A percentile compares a stretch with the other conserved stretches of the same genome.
These are phyloP conservation scores for Flaveria sonorensis DNA, from an alignment of 129 eudicot species.

Conservation along the genomic window DNA sequence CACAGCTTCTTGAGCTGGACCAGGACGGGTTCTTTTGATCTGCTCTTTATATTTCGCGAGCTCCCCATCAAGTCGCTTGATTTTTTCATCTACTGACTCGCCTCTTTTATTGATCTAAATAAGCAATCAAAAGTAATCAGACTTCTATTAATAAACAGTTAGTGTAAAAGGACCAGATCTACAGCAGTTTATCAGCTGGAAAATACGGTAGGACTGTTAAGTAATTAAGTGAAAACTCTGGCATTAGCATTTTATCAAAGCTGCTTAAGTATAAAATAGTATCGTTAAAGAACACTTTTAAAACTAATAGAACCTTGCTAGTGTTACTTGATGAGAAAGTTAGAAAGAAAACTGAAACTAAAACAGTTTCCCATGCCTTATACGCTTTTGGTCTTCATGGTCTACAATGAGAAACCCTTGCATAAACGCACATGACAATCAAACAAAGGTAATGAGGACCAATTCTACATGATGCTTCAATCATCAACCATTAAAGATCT, in stretches of 20 bases:
- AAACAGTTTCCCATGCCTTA: background rate
- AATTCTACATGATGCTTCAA: background rate
- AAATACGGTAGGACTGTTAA: background rate
- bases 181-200: background rate
- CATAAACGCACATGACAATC: background rate
- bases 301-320: background rate
- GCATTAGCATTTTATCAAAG: background rate
- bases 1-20: slow-evolving; percentile 89
- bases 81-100: slow-evolving; percentile 78
- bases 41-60: slow-evolving; percentile 69
- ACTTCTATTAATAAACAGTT: background rate
- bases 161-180: background rate
- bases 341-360: background rate
- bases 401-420: background rate
- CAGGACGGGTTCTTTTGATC: slow-evolving; percentile 77
- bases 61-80: slow-evolving; percentile 80
- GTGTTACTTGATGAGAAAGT: background rate
- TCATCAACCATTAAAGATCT: background rate
- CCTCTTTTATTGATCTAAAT: slow-evolving; percentile 81
- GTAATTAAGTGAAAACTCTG: background rate
- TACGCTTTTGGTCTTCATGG: background rate
- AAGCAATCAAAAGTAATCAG: background rate
- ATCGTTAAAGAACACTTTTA: background rate
- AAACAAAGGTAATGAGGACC: background rate
- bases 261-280: background rate